Base-by-base conservation (phyloP, 495 filamentous ascomycete species). In the Darksidea phi region DNA sequence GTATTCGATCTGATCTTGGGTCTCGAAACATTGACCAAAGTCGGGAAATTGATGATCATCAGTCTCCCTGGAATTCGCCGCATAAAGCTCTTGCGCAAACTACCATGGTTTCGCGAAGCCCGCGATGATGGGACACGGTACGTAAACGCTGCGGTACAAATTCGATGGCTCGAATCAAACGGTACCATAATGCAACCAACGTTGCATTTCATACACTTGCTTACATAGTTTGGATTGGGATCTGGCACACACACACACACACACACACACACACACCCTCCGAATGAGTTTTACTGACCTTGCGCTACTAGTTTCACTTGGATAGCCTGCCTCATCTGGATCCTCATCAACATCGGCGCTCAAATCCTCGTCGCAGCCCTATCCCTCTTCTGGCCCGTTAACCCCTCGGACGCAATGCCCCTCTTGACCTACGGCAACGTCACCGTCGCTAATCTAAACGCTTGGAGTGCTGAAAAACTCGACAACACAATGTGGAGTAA, bases 291-390 rank as follows among this genome's bases (percentile, higher is more conserved):
- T n/a, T n/a, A n/a, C n/a, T n/a, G n/a, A n/a, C n/a, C n/a, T n/a
- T n/a, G n/a, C n/a, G n/a, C n/a, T n/a, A n/a, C n/a, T n/a, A n/a
- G 36, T 20, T 45, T 54, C 28, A 68, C 61, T 23, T 64, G 55
- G 51, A 42, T 64, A 17, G 48, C 61, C 6, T 68, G 61, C 26
- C 21, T 61, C 17, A 1, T 65, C 13, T 68, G 66, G 66, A 26
- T 68, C 15, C 25, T 68, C 1, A 43, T 64, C 26, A 64, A 64
- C 41, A 57, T 68, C 17, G 66, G 66, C 15, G 57, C 66, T n/a
- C 66, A 68, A 46, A 38, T 68, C 15, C 53, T 68, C 15, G 66
- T 68, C n/a, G 66, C 66, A 6, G 34, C 66, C 1, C 61, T 68
- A 3, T 56, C 48, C 11, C 49, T 68, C 6, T 61, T 64, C 57